Conservation (phyloP, 2,329 filamentous ascomycete species). For the Albifimbria verrucaria region DNA sequence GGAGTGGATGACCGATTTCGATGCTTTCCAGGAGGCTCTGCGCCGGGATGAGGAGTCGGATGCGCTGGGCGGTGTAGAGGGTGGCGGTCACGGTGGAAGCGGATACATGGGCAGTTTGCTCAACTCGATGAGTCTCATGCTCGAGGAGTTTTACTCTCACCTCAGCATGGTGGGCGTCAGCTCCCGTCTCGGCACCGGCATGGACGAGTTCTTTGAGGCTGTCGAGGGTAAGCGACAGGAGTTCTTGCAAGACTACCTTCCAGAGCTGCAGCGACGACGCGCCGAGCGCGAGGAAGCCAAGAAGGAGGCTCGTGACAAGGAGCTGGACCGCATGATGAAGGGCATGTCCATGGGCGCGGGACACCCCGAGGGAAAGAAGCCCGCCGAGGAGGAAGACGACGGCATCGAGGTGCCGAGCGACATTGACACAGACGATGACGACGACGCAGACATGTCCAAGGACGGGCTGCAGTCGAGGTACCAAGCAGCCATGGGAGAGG, state of each 20-base stretch:
- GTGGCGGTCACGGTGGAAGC: constrained; percentile 66
- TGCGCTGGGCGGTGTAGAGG: constrained; percentile 70
- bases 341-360: constrained; percentile 64
- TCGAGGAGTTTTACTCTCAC: constrained; percentile 97
- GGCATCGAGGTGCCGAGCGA: constrained; percentile 40
- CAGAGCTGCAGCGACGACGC: constrained; percentile 78
- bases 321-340: constrained; percentile 90
- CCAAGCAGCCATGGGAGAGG: constrained; percentile 65
- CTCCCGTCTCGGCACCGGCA: constrained; percentile 84
- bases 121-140: constrained; percentile 96
- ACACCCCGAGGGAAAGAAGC: constrained; percentile 23
- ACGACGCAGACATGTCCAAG: constrained; percentile 55
- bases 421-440: constrained; percentile 56
- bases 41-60: constrained; percentile 75
- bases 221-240: constrained; percentile 84
- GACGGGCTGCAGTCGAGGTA: constrained; percentile 74
- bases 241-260: constrained; percentile 86
- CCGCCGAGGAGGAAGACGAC: constrained; percentile 42
- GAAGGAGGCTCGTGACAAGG: constrained; percentile 67
- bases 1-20: constrained; percentile 99
- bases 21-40: constrained; percentile 87
- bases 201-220: constrained; percentile 90
- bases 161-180: constrained; percentile 91
- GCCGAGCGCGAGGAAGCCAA: constrained; percentile 75
- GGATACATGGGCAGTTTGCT: constrained; percentile 96